Evolutionary conservation across 176 grass and related monocot species (phyloP), one percentile per base, ranked within the genome.

Genomic region (Cymbopogon citratus): DNA sequence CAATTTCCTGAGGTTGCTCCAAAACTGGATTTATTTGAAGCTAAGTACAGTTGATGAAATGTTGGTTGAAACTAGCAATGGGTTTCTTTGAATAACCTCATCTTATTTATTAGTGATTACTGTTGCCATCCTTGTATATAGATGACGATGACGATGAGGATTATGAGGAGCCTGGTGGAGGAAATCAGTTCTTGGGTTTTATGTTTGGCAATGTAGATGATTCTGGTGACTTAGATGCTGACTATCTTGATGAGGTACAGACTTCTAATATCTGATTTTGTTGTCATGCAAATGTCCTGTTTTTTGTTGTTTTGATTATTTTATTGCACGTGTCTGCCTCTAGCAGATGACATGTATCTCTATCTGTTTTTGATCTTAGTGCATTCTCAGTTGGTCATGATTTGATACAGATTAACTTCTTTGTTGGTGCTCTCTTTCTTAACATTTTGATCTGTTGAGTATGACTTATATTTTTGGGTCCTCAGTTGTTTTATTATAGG

Each of bases 181-280:
- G 83, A 74, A 98, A 92, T 69, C 91, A 76, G 54, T 86, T 98
- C 51, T 79, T 98, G 61, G 96, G 96, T 25, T 98, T 98, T 83
- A 98, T 98, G 96, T 95, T 98, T 24, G 96, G 96, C 72, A 98
- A 98, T 76, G 92, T 98, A 59, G 96, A 98, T 84, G 91, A 98
- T 61, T 89, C 92, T 14, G 96, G 96, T 40, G 96, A 93, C 81
- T 84, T 98, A 66, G 96, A 98, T 75, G 90, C 84, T n/a, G 96
- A 98, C 66, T 98, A 98, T 85, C 96, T 98, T 77, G 96, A 98
- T 43, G 90, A 94, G 92, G 96, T 98, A 88, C 51, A 36, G 18
- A 1, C 80, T 38, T 44, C 28, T 24, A 34, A 24, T 67, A 7
- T 18, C 28, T 74, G 8, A 25, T 43, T 56, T 56, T 71, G 15